Percentiles rank a stretch among this genome's conserved stretches.
Evolutionary conservation across 345 rosid species (phyloP).

Genomic region (Eucalyptus pauciflora): DNA sequence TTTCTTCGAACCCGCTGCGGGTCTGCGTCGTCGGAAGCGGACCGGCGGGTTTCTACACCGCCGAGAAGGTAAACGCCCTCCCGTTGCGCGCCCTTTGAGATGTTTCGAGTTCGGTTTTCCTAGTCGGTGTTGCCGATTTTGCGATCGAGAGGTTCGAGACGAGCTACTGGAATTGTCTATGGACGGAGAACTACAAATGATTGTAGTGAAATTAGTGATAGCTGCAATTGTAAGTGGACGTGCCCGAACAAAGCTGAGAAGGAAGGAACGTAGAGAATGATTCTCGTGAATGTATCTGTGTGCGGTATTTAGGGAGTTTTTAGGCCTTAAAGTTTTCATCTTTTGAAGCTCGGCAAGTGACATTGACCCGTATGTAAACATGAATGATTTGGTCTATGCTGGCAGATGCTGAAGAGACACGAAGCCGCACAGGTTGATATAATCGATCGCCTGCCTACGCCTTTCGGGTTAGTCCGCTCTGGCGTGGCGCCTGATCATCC

Average conservation of each 20-base stretch:
- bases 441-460: slow-evolving; percentile 85
- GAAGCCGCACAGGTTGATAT: slow-evolving; percentile 55
- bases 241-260: not conserved
- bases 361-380: not conserved
- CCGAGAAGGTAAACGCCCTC: slow-evolving; percentile 50
- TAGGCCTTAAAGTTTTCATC: not conserved
- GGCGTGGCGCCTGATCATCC: slow-evolving; percentile 98
- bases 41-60: slow-evolving; percentile 86
- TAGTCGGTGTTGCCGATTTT: not conserved
- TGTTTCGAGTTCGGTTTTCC: not conserved
- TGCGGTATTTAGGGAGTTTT: not conserved
- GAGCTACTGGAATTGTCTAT: not conserved
- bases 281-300: not conserved
- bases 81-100: not conserved
- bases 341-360: not conserved
- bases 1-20: slow-evolving; percentile 39
- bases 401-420: slow-evolving; percentile 63
- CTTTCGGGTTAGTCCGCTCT: slow-evolving; percentile 88
- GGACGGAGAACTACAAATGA: not conserved
- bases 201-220: not conserved
- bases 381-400: not conserved
- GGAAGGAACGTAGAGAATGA: not conserved
- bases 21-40: slow-evolving; percentile 91
- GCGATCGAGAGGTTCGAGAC: not conserved
- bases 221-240: not conserved